Percentiles rank a stretch among this genome's conserved stretches.
These are phyloP conservation scores for Saraca asoca DNA, from an alignment of 331 rosid genomes.

Conservation along the genomic window DNA sequence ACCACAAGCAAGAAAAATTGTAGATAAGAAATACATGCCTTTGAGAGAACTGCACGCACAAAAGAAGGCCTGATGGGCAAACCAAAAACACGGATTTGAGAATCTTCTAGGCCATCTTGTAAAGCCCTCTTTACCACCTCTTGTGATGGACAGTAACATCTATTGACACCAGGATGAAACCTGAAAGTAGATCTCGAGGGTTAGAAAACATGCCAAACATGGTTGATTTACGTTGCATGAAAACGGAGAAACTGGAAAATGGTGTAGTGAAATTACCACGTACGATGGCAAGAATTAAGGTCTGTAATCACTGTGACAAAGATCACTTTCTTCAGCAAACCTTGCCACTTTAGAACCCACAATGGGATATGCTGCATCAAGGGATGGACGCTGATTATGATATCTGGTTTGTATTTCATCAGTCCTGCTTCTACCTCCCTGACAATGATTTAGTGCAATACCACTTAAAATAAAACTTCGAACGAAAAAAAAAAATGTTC, in stretches of 20 bases:
- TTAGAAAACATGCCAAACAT: constrained; percentile 11
- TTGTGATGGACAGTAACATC: constrained; percentile 87
- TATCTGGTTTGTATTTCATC: constrained; percentile 93
- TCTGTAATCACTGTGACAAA: constrained; percentile 93
- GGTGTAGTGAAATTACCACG: constrained; percentile 57
- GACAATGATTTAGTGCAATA: constrained; percentile 26
- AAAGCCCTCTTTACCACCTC: constrained; percentile 84
- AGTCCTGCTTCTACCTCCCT: constrained; percentile 97
- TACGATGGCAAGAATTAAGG: constrained; percentile 85
- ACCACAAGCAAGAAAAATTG: background rate
- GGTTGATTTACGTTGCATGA: constrained; percentile 9
- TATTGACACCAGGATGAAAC: constrained; percentile 93
- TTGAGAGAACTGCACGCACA: constrained; percentile 76
- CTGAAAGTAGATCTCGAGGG: constrained; percentile 43
- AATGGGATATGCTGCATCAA: constrained; percentile 97
- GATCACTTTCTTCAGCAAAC: constrained; percentile 83
- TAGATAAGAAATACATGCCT: constrained; percentile 41
- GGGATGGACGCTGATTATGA: constrained; percentile 95
- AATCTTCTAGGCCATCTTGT: constrained; percentile 77
- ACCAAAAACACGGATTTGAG: constrained; percentile 70
- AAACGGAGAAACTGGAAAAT: constrained; percentile 26
- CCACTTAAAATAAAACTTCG: constrained; percentile 32
- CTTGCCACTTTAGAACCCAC: constrained; percentile 97
- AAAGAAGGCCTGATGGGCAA: constrained; percentile 95
- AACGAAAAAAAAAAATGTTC: too few relatives aligned